phyloP scores from a whole-genome alignment of 176 grass and related monocot genomes.

The Aegilops umbellulata region DNA sequence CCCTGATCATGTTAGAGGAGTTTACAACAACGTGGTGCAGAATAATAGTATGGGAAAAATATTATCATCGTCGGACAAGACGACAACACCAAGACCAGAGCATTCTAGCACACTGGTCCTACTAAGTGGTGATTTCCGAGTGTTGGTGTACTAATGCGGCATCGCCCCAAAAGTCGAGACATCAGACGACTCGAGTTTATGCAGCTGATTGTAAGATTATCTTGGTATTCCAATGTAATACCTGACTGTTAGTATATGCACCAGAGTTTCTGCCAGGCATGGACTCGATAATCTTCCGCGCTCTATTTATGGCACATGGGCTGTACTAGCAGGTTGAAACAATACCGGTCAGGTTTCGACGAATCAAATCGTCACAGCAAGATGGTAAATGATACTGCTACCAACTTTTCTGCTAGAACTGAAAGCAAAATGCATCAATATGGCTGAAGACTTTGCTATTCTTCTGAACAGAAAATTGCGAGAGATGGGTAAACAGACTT shows the following conservation, averaged over 20 bases:
- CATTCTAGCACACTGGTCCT: too few relatives aligned
- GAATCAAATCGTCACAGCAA: too few relatives aligned
- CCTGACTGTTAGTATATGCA: conserved; percentile 64
- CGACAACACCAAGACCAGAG: background rate
- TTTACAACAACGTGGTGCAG: background rate
- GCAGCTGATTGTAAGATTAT: too few relatives aligned
- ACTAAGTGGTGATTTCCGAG: too few relatives aligned
- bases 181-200: background rate
- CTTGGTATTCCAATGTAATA: too few relatives aligned
- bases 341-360: background rate
- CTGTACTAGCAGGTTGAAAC: conserved; percentile 28
- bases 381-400: background rate
- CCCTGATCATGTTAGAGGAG: conserved; percentile 38
- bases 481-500: background rate
- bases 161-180: background rate
- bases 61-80: background rate
- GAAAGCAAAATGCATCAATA: background rate
- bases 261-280: conserved; percentile 48
- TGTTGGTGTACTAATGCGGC: too few relatives aligned
- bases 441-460: background rate
- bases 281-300: conserved; percentile 32
- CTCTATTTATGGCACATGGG: conserved; percentile 57
- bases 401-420: background rate
- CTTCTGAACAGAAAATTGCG: background rate
- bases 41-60: background rate